Conservation (phyloP, 331 rosid species). For the Rosa hybrid region DNA sequence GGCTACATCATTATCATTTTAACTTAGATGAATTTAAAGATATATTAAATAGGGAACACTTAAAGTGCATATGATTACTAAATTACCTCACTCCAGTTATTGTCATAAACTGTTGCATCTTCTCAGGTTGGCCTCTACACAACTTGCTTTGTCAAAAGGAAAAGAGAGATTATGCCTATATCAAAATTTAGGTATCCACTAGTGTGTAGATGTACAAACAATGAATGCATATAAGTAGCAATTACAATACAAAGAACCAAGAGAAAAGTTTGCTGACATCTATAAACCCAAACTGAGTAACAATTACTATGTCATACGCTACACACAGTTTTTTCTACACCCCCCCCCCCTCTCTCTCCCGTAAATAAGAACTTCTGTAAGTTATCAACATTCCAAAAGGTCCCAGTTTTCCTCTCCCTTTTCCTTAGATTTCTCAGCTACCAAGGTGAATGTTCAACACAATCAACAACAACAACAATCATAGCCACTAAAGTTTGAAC, state of each 20-base stretch:
- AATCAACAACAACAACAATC: background rate
- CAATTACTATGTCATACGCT: background rate
- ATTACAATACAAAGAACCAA: background rate
- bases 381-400: background rate
- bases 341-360: no score
- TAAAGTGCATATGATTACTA: conserved; percentile 7
- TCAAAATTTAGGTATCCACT: background rate
- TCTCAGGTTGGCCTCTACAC: conserved; percentile 93
- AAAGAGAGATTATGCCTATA: background rate
- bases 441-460: background rate
- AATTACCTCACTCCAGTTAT: conserved; percentile 90
- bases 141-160: conserved; percentile 66
- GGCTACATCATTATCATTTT: background rate
- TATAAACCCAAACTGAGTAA: background rate
- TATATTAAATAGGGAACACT: background rate
- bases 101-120: conserved; percentile 89
- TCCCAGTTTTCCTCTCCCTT: background rate
- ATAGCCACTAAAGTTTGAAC: background rate
- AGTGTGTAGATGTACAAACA: background rate
- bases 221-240: background rate
- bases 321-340: no score
- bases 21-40: background rate
- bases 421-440: background rate
- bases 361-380: background rate
- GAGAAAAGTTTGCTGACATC: background rate